These are phyloP conservation scores for Phialocephala subalpina DNA, from an alignment of 2,329 filamentous ascomycete genomes.

Conservation along the genomic window DNA sequence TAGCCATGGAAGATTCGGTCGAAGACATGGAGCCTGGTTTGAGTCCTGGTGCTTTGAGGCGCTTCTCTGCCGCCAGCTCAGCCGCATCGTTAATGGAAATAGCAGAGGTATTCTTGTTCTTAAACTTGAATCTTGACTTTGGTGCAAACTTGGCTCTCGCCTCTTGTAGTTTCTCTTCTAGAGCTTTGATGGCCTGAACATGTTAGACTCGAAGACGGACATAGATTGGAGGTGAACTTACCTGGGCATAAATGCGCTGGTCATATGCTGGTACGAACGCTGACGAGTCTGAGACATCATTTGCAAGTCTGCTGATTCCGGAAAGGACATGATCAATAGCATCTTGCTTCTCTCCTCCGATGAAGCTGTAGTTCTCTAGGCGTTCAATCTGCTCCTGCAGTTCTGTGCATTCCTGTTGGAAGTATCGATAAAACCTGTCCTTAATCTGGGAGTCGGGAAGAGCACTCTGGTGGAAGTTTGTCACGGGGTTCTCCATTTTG, in stretches of 20 bases:
- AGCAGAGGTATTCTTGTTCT: conserved; percentile 62
- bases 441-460: conserved; percentile 58
- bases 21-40: conserved; percentile 45
- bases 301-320: conserved; percentile 80
- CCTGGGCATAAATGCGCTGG: conserved; percentile 84
- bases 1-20: conserved; percentile 50
- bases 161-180: conserved; percentile 80
- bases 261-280: conserved; percentile 89
- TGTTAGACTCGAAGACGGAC: conserved; percentile 45
- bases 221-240: conserved; percentile 45
- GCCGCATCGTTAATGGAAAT: conserved; percentile 64
- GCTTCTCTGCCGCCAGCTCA: conserved; percentile 58
- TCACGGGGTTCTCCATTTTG: conserved; percentile 29
- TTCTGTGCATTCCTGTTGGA: conserved; percentile 74
- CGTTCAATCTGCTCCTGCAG: conserved; percentile 79
- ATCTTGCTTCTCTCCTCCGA: conserved; percentile 79
- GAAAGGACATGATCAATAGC: conserved; percentile 83
- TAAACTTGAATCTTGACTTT: conserved; percentile 87
- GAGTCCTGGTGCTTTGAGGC: conserved; percentile 46
- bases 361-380: conserved; percentile 66
- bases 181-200: conserved; percentile 72
- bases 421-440: conserved; percentile 85
- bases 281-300: conserved; percentile 84
- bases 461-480: conserved; percentile 13
- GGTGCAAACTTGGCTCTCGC: conserved; percentile 73